Base-by-base conservation (phyloP, 257 asterid species). In the Salvia rosmarinus region DNA sequence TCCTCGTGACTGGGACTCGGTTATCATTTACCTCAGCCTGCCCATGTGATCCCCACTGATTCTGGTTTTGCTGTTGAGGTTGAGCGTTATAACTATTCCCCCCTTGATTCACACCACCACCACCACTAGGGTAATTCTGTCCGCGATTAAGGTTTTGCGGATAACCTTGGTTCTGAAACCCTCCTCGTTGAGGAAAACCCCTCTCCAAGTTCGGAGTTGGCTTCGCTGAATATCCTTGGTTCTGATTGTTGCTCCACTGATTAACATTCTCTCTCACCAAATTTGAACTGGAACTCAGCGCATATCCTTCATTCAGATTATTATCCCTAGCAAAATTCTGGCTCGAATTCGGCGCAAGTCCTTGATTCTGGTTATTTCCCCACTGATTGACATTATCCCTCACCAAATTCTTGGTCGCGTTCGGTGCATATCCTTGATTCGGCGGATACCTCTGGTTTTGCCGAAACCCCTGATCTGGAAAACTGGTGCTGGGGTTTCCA, bases 111-210 rank as follows among this genome's bases (percentile, higher is more conserved):
- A 49, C 75, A 64, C 82, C 81, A 61, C 68, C 80, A 58, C 64
- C 52, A 12, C 68, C 79, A 9, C 40, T 71, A 9, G 80, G 80
- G 64, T 73, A 77, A 65, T 54, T 66, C 73, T 66, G 94, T 47
- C 70, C 37, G 60, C 75, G 78, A 32, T 56, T 52, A 5, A 64
- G 64, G 69, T 57, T 81, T 14, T 75, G 88, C 4, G 69, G 69
- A 76, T 56, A 70, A 23, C 64, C 73, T 64, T 75, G 88, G 58
- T 77, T 79, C 81, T 77, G 89, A 71, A 72, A 77, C 42, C 85
- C 93, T 55, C 81, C 81, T 46, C 70, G 90, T 4, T 75, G 83
- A 28, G 85, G 80, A 77, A 80, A 64, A 75, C 71, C 77, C 54
- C 78, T 77, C 30, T 70, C 75, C 63, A 21, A 14, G 70, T 79